Conservation (phyloP, 2,329 filamentous ascomycete genomes). For the Ophiobolus disseminans region DNA sequence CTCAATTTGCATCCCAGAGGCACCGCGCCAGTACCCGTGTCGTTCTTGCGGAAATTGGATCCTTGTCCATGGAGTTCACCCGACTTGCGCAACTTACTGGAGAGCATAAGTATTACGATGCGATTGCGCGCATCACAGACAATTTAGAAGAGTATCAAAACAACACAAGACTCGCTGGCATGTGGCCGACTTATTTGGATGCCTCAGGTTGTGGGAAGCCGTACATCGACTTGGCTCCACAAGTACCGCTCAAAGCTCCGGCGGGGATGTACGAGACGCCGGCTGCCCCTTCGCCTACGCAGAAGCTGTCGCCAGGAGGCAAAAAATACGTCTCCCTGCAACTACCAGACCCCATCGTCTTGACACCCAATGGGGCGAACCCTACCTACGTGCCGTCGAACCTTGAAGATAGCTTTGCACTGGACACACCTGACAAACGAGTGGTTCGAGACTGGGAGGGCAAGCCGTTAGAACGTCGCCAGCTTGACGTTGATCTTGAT, state of each 20-base stretch:
- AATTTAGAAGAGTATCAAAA: constrained; percentile 53
- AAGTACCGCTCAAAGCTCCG: constrained; percentile 29
- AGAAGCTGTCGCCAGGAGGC: constrained; percentile 34
- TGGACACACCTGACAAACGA: constrained; percentile 17
- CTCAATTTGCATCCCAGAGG: constrained; percentile 44
- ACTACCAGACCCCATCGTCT: constrained; percentile 36
- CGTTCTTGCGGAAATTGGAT: constrained; percentile 57
- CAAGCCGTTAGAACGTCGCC: constrained; percentile 26
- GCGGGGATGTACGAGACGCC: constrained; percentile 12
- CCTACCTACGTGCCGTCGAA: constrained; percentile 18
- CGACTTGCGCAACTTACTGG: constrained; percentile 56
- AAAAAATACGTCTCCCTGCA: constrained; percentile 44
- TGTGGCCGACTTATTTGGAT: constrained; percentile 58
- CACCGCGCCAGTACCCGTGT: constrained; percentile 52
- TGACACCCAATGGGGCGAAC: constrained; percentile 27
- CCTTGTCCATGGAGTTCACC: constrained; percentile 58
- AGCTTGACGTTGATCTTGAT: constrained; percentile 29
- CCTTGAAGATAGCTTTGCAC: constrained; percentile 9
- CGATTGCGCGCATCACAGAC: constrained; percentile 55
- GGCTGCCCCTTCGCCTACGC: constrained; percentile 18
- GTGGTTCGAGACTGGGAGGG: constrained; percentile 33
- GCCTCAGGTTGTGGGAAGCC: constrained; percentile 48
- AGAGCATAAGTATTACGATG: constrained; percentile 57
- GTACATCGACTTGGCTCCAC: constrained; percentile 30
- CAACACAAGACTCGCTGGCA: constrained; percentile 55